Evolutionary conservation across 371 early-diverging fungal genomes (phyloP).

Genomic region (Apophysomyces ossiformis): DNA sequence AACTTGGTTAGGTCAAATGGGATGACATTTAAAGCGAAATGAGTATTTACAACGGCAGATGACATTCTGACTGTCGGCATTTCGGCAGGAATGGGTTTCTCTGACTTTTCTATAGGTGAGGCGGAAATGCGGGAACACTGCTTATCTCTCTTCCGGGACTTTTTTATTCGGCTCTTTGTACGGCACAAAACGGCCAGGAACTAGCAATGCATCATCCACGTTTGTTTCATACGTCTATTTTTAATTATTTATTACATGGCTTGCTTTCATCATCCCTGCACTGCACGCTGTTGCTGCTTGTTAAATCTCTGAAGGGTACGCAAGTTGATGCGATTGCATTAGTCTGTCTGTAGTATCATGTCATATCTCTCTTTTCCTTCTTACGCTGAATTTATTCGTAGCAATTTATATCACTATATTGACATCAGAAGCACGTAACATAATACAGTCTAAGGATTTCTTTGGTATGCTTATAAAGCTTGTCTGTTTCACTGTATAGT

Average conservation of each 20-base stretch:
- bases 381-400: no score
- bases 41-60: conserved; percentile 16
- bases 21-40: conserved; percentile 17
- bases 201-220: conserved; percentile 35
- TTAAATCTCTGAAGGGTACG: neutral
- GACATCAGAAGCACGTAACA: no score
- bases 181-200: conserved; percentile 28
- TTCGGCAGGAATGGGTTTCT: conserved; percentile 38
- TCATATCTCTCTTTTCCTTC: no score
- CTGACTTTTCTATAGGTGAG: conserved; percentile 34
- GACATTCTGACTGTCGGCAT: conserved; percentile 43
- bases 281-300: no score
- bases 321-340: neutral
- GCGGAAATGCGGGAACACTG: neutral
- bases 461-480: no score
- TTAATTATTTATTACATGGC: conserved; percentile 33
- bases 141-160: conserved; percentile 18
- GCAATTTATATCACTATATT: no score
- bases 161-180: conserved; percentile 2
- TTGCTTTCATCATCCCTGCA: conserved; percentile 20
- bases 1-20: conserved; percentile 28
- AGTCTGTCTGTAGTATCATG: no score
- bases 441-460: no score
- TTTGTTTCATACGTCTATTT: conserved; percentile 39
- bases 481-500: no score